A percentile compares a stretch with the other conserved stretches of the same genome.
These are phyloP conservation scores for Picochlorum sp. DNA, from an alignment of 139 green algal species.

Conservation along the genomic window DNA sequence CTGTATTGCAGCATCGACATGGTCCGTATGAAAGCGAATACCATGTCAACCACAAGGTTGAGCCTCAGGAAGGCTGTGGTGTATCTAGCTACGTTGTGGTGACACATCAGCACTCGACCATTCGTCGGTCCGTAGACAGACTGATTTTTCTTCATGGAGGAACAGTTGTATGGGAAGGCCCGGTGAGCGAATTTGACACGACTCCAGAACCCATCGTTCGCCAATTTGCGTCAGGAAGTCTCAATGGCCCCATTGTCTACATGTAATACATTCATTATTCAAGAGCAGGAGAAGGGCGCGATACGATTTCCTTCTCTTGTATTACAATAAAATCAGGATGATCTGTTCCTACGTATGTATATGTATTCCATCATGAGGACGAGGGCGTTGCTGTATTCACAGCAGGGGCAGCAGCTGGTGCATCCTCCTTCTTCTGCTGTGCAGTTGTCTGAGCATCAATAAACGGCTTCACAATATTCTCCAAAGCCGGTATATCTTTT, in stretches of 20 bases:
- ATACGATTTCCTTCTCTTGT: slow-evolving; percentile 7
- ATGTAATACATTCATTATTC: slow-evolving; percentile 30
- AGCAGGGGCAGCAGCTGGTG: neutral
- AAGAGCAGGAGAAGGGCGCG: too few species aligned
- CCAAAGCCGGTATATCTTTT: slow-evolving; percentile 12
- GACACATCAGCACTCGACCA: slow-evolving; percentile 96
- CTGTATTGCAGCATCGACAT: too few species aligned
- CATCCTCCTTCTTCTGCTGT: neutral
- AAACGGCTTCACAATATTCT: slow-evolving; percentile 11
- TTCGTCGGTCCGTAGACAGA: slow-evolving; percentile 84
- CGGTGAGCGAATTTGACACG: slow-evolving; percentile 82
- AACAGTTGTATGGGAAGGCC: slow-evolving; percentile 92
- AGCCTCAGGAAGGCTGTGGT: slow-evolving; percentile 20
- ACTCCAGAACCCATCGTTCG: slow-evolving; percentile 86
- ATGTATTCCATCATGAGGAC: neutral
- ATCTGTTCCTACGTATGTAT: too few species aligned
- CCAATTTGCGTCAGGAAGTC: slow-evolving; percentile 83
- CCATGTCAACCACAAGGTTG: neutral
- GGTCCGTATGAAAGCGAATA: neutral
- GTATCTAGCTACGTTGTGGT: slow-evolving; percentile 95
- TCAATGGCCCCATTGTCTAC: slow-evolving; percentile 85
- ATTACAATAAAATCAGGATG: neutral
- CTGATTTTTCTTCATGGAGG: slow-evolving; percentile 95
- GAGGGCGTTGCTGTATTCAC: neutral
- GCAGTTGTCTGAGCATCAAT: neutral